A percentile compares a stretch with the other conserved stretches of the same genome.
These are phyloP conservation scores for Aureobasidium lini DNA, from an alignment of 2,329 filamentous ascomycete genomes.

Conservation along the genomic window DNA sequence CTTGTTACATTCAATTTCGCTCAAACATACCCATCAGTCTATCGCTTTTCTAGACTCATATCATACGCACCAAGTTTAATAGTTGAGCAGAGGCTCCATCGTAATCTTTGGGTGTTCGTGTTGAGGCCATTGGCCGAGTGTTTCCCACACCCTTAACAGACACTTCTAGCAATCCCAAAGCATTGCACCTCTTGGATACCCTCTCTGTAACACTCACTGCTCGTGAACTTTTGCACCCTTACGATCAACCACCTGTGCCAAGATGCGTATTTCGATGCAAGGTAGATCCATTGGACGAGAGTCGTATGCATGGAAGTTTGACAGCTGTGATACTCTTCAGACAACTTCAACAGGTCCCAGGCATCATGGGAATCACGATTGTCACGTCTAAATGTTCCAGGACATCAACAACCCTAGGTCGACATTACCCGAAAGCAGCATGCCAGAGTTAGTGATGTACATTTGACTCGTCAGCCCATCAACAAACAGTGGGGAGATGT, in stretches of 20 bases:
- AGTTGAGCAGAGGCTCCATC: no score
- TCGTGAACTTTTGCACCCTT: no score
- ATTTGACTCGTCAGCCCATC: constrained; percentile 2
- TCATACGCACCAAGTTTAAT: background rate
- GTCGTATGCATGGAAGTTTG: background rate
- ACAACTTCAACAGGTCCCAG: background rate
- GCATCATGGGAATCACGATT: background rate
- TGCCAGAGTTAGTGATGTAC: background rate
- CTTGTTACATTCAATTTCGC: background rate
- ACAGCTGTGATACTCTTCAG: no score
- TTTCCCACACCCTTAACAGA: no score
- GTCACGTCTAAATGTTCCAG: background rate
- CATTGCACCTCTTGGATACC: no score
- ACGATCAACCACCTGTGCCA: no score
- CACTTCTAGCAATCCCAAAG: no score
- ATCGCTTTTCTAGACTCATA: background rate
- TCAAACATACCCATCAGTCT: background rate
- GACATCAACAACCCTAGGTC: background rate
- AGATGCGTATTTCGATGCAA: background rate
- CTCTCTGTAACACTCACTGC: no score
- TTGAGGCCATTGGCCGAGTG: no score
- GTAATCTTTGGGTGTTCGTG: no score
- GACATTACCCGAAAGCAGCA: background rate
- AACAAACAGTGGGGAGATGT: background rate
- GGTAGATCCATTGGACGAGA: background rate